Evolutionary conservation across 345 rosid species (phyloP).

Genomic region (Trapa bicornis): DNA sequence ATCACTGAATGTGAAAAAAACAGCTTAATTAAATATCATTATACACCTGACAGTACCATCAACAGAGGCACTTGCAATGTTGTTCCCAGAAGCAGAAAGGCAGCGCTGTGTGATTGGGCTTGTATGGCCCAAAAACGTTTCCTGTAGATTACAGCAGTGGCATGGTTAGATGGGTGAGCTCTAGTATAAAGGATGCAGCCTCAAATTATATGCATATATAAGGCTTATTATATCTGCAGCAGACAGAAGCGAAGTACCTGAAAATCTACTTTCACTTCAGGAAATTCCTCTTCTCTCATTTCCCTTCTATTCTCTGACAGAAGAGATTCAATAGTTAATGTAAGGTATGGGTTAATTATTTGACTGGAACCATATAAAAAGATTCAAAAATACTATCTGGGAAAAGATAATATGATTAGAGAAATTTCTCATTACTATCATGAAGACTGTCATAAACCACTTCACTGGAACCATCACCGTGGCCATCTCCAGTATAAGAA

Average conservation of each 20-base stretch:
- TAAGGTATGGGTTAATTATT: not conserved
- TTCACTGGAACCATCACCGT: constrained; percentile 16
- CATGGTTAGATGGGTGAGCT: not conserved
- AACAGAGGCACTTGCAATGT: constrained; percentile 64
- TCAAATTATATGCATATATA: not conserved
- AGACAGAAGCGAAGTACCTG: constrained; percentile 28
- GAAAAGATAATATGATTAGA: constrained; percentile 2
- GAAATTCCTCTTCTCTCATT: constrained; percentile 41
- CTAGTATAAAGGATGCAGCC: not conserved
- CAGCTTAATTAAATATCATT: not conserved
- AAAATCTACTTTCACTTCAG: constrained; percentile 57
- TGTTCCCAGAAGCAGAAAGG: constrained; percentile 66
- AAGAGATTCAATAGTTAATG: not conserved
- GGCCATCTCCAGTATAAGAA: constrained; percentile 12
- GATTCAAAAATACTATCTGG: not conserved
- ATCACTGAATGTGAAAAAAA: too few species aligned
- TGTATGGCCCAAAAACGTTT: constrained; percentile 65
- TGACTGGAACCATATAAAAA: not conserved
- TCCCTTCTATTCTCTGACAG: constrained; percentile 32
- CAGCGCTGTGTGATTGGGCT: constrained; percentile 58
- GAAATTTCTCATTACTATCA: constrained; percentile 17
- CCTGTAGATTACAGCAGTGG: constrained; percentile 20
- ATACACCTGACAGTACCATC: constrained; percentile 70
- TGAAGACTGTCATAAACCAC: constrained; percentile 9
- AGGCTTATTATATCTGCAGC: not conserved